Evolutionary conservation across 1,284 basidiomycete genomes (phyloP).

Genomic region (Coniferiporia weirii): DNA sequence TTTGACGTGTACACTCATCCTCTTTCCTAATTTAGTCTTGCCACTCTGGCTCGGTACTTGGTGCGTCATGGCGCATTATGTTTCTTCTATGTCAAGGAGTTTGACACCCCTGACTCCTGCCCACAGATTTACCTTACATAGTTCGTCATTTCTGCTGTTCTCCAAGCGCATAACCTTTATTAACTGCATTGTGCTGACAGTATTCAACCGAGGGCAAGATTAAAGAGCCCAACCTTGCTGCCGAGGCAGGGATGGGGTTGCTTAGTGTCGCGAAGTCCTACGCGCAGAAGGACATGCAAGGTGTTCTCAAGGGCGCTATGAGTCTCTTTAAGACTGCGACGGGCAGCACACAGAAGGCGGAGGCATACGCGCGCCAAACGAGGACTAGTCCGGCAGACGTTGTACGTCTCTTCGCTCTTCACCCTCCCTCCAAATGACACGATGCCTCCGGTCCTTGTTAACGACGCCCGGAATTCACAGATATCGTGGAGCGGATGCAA

Average conservation of each 20-base stretch:
- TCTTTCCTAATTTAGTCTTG: slow-evolving; percentile 41
- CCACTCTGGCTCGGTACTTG: slow-evolving; percentile 63
- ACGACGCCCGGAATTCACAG: slow-evolving; percentile 25
- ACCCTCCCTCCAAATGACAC: slow-evolving; percentile 21
- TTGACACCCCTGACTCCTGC: slow-evolving; percentile 1
- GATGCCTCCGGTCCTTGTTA: slow-evolving; percentile 17
- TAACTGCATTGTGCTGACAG: slow-evolving; percentile 28
- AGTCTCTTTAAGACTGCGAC: slow-evolving; percentile 45
- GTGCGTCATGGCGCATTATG: slow-evolving; percentile 29
- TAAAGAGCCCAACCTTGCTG: slow-evolving; percentile 84
- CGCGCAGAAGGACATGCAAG: slow-evolving; percentile 71
- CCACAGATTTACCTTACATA: slow-evolving; percentile 53
- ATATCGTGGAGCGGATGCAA: slow-evolving; percentile 89
- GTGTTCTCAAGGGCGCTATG: slow-evolving; percentile 57
- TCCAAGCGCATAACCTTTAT: neutral
- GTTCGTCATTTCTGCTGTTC: slow-evolving; percentile 31
- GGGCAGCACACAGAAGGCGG: slow-evolving; percentile 49
- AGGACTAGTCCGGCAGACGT: slow-evolving; percentile 76
- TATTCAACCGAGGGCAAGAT: slow-evolving; percentile 92
- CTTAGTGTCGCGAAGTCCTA: slow-evolving; percentile 67
- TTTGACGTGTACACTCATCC: neutral
- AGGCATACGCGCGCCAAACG: slow-evolving; percentile 57
- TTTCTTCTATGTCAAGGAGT: neutral
- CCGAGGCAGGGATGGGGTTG: slow-evolving; percentile 74
- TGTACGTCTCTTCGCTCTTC: slow-evolving; percentile 29